A percentile compares a stretch with the other conserved stretches of the same genome.
Conservation (phyloP, 495 filamentous ascomycete species). For the Penicillium herquei region DNA sequence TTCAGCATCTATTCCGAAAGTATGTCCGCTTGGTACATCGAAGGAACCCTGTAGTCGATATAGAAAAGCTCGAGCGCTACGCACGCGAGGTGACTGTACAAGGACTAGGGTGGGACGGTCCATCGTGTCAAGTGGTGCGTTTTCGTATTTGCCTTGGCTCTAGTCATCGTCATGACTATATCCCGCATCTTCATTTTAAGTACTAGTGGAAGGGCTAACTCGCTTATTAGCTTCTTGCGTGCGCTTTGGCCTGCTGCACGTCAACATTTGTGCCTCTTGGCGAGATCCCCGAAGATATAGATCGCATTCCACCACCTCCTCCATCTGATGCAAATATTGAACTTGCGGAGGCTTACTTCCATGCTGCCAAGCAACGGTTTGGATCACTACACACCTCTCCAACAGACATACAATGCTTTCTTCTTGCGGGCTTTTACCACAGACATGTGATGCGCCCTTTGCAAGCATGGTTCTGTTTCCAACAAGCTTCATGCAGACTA, state of each 20-base stretch:
- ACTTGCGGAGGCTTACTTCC: constrained; percentile 24
- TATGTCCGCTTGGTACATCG: constrained; percentile 21
- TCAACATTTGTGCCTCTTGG: constrained; percentile 16
- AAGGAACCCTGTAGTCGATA: constrained; percentile 23
- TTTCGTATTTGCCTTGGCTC: not conserved
- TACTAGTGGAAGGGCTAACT: not conserved
- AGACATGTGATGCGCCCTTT: constrained; percentile 26
- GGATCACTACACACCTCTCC: constrained; percentile 23
- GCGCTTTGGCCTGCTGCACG: constrained; percentile 22
- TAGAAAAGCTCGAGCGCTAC: constrained; percentile 21
- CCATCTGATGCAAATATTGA: constrained; percentile 20
- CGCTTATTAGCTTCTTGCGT: constrained; percentile 21
- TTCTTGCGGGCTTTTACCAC: constrained; percentile 27
- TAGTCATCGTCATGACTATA: no score
- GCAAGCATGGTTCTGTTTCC: constrained; percentile 28
- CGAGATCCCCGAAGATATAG: constrained; percentile 19
- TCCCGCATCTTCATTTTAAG: no score
- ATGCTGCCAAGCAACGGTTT: constrained; percentile 27
- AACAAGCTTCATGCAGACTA: constrained; percentile 29
- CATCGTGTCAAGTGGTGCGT: constrained; percentile 30
- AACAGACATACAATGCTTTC: constrained; percentile 28
- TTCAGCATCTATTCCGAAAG: constrained; percentile 18
- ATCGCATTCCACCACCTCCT: constrained; percentile 19
- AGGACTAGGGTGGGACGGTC: constrained; percentile 27
- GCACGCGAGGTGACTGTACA: constrained; percentile 25